Base-by-base conservation (phyloP, 139 green algal genomes). In the Mesostigma viride region DNA sequence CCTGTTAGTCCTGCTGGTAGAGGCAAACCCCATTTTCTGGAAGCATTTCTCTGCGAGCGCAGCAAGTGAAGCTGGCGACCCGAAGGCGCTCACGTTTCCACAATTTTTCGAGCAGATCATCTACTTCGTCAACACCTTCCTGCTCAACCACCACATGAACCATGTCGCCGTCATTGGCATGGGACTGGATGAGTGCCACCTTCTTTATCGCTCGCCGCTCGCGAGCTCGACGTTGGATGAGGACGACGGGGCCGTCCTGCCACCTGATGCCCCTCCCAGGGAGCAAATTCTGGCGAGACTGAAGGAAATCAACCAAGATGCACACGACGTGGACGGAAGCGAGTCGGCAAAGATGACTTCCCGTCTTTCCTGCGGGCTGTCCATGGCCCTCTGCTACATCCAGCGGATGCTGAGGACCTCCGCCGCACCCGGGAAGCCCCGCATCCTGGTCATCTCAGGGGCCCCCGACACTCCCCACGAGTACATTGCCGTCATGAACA, bases 401-500 rank as follows among this genome's bases (percentile, higher is more conserved):
- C 46, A 74, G 31, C 67, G 66, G 30, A 1, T 36, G 35, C 40
- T n/a, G 5, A 6, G 3, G 20, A 22, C 31, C 17, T 26, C 2
- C 20, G 3, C 14, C 27, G 58, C 4, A 31, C 28, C 2, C 26
- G 45, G 30, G n/a, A n/a, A 46, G 48, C 47, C 33, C 17, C 40
- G 40, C 40, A 53, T 53, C 14, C 40, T 53, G 14, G 40, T 53
- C 40, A 24, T 53, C 17, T 53, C 40, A 53, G 40, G 40, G 40
- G 14, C 40, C 40, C 40, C 40, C 40, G 40, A 53, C 40, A 14
- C 14, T 17, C 40, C 40, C 17, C 40, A 14, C 14, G 14, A 53
- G 14, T 75, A 93, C 70, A 84, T 93, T 40, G 67, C 87, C 0
- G 51, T 86, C 31, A 90, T 90, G 85, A 90, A 90, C 58, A 48